Conservation (phyloP, 2,329 filamentous ascomycete genomes). For the Geosmithia morbida region DNA sequence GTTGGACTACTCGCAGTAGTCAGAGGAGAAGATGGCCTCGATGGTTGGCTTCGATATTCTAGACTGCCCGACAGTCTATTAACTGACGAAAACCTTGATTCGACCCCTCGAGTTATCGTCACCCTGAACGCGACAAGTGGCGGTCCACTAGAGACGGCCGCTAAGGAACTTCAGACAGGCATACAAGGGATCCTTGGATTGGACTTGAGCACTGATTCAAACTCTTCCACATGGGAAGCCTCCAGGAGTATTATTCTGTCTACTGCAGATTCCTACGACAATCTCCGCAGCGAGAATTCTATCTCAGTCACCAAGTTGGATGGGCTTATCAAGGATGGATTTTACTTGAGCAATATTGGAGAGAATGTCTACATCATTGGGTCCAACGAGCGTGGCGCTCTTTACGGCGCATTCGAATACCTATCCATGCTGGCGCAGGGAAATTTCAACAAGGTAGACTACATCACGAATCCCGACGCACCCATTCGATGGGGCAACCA, state of each 20-base stretch:
- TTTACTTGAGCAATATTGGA: constrained; percentile 36
- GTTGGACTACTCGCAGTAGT: background rate
- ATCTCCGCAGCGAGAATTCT: too few species aligned
- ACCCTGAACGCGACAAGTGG: constrained; percentile 35
- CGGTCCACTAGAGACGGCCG: constrained; percentile 45
- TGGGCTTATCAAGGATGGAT: constrained; percentile 41
- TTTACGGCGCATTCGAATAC: constrained; percentile 58
- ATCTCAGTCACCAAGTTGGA: constrained; percentile 14
- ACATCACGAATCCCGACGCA: constrained; percentile 39
- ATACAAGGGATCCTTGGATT: constrained; percentile 42
- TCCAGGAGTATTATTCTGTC: constrained; percentile 6
- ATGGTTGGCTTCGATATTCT: constrained; percentile 52
- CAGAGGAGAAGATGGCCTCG: constrained; percentile 42
- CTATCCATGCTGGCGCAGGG: constrained; percentile 49
- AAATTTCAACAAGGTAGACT: constrained; percentile 30
- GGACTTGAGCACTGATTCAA: constrained; percentile 16
- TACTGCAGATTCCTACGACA: constrained; percentile 9
- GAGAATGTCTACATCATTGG: constrained; percentile 42
- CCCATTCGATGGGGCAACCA: constrained; percentile 58
- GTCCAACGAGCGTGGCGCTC: constrained; percentile 49
- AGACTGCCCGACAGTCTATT: constrained; percentile 18
- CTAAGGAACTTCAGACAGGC: constrained; percentile 41
- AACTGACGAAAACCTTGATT: constrained; percentile 15
- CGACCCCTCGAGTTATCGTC: constrained; percentile 32
- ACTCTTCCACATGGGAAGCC: background rate